These are phyloP conservation scores for Sclerotinia trifoliorum DNA, from an alignment of 2,329 filamentous ascomycete genomes.

Conservation along the genomic window DNA sequence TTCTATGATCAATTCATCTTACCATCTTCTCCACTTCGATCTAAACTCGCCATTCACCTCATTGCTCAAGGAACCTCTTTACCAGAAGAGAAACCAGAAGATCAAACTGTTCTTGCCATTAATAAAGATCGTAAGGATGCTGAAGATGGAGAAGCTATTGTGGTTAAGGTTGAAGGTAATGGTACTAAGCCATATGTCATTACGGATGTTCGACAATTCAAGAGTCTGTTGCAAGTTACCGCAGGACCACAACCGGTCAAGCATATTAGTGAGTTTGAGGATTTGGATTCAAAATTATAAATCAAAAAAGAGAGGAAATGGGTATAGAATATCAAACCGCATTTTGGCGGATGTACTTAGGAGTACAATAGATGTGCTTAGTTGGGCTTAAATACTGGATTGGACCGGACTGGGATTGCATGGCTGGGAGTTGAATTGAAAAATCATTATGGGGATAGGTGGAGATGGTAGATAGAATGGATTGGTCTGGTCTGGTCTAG, in stretches of 20 bases:
- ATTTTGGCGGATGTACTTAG: background rate
- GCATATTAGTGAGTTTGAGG: constrained; percentile 82
- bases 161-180: constrained; percentile 41
- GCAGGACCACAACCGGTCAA: constrained; percentile 69
- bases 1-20: constrained; percentile 78
- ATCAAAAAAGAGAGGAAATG: background rate
- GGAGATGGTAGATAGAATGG: background rate
- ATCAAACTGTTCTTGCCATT: constrained; percentile 37
- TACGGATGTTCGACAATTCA: constrained; percentile 76
- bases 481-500: background rate
- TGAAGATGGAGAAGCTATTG: constrained; percentile 25
- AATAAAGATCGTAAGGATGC: constrained; percentile 39
- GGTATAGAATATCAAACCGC: background rate
- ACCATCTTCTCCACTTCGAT: constrained; percentile 67
- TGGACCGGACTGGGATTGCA: background rate
- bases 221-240: constrained; percentile 70
- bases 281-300: constrained; percentile 78
- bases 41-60: constrained; percentile 84
- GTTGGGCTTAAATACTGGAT: background rate
- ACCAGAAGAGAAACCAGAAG: constrained; percentile 44
- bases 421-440: constrained; percentile 7
- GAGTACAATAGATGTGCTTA: constrained; percentile 6
- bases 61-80: constrained; percentile 61
- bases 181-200: constrained; percentile 61
- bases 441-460: background rate